Evolutionary conservation across 2,329 filamentous ascomycete genomes (phyloP).

Genomic region (Claviceps paspali): DNA sequence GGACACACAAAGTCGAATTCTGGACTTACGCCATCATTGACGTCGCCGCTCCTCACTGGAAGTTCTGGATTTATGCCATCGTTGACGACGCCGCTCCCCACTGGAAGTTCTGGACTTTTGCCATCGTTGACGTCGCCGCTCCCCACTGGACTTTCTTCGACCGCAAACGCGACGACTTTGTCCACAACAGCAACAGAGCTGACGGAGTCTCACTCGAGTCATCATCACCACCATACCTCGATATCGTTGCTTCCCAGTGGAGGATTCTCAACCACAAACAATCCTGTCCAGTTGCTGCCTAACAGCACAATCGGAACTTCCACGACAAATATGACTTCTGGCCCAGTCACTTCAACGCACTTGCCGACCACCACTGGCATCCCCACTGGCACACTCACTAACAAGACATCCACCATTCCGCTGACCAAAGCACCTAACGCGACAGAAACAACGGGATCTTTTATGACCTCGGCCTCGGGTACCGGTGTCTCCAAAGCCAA

Average conservation of each 20-base stretch:
- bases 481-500: slow-evolving; percentile 5
- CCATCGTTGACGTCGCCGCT: not conserved
- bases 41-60: not conserved
- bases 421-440: slow-evolving; percentile 1
- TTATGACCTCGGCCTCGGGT: slow-evolving; percentile 1
- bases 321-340: slow-evolving; percentile 5
- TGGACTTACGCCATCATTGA: not conserved
- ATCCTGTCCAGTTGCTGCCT: not conserved
- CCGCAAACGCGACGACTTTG: not conserved
- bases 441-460: not conserved
- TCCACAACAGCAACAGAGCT: not conserved
- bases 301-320: slow-evolving; percentile 7
- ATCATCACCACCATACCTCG: not conserved
- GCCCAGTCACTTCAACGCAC: not conserved
- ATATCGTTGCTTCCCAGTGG: not conserved
- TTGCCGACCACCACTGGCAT: slow-evolving; percentile 2
- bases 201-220: not conserved
- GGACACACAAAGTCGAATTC: too few relatives aligned
- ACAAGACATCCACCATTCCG: slow-evolving; percentile 1
- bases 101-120: not conserved
- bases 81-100: not conserved
- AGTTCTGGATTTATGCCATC: not conserved
- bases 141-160: not conserved
- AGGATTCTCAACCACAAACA: not conserved
- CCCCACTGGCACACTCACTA: slow-evolving; percentile 7